Evolutionary conservation across 2,329 filamentous ascomycete genomes (phyloP).

Genomic region (Chaetomium strumarium): DNA sequence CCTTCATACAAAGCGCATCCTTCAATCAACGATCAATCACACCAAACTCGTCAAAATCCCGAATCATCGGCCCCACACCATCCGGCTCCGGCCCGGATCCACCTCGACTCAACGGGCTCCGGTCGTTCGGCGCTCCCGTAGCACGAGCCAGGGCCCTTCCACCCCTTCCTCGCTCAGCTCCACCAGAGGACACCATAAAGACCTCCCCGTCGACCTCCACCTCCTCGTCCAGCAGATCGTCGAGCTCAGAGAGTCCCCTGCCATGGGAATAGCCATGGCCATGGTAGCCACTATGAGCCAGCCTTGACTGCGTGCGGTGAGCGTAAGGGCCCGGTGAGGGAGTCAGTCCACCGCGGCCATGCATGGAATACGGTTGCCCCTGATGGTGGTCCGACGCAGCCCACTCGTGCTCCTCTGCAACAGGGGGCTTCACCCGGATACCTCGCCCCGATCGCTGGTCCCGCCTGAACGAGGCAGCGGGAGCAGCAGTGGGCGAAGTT

Average conservation of each 20-base stretch:
- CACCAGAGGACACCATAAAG: not conserved
- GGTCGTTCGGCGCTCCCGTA: not conserved
- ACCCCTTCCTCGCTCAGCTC: not conserved
- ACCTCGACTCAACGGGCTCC: not conserved
- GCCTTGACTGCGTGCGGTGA: too few relatives aligned
- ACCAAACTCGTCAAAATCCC: slow-evolving; percentile 32
- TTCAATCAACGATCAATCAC: slow-evolving; percentile 1
- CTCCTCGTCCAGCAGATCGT: slow-evolving; percentile 15
- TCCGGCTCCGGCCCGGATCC: slow-evolving; percentile 19
- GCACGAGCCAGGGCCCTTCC: not conserved
- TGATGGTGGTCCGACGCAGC: slow-evolving; percentile 8
- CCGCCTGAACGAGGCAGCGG: too few relatives aligned
- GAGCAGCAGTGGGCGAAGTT: not conserved
- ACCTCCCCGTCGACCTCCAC: slow-evolving; percentile 15
- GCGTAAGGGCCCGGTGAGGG: too few relatives aligned
- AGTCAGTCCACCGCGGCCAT: not conserved
- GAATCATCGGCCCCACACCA: slow-evolving; percentile 29
- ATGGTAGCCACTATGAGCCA: too few relatives aligned
- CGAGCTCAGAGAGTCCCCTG: not conserved
- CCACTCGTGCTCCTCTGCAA: slow-evolving; percentile 27
- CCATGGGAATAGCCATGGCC: too few relatives aligned
- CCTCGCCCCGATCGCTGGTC: too few relatives aligned
- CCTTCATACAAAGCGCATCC: not conserved
- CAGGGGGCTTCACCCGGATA: slow-evolving; percentile 16
- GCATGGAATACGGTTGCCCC: not conserved